Evolutionary conservation across 2,329 filamentous ascomycete species (phyloP).

Genomic region (Pseudogymnoascus sp.): DNA sequence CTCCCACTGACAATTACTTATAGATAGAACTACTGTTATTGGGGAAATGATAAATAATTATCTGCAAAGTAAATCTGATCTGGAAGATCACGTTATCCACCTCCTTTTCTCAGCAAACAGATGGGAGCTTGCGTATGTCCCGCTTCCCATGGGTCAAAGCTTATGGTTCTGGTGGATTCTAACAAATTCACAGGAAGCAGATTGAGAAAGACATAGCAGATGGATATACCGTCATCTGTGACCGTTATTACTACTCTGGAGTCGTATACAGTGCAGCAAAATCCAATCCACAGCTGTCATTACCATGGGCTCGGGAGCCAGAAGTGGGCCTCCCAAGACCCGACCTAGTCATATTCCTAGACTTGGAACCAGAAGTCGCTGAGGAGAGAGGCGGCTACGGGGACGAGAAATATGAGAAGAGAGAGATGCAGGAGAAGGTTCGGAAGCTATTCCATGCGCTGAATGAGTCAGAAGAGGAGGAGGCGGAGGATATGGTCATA

Average conservation of each 20-base stretch:
- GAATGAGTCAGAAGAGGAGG: slow-evolving; percentile 40
- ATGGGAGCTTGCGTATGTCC: slow-evolving; percentile 48
- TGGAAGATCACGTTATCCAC: slow-evolving; percentile 66
- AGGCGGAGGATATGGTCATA: slow-evolving; percentile 49
- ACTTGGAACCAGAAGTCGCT: slow-evolving; percentile 68
- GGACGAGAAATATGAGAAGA: slow-evolving; percentile 80
- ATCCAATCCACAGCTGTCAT: slow-evolving; percentile 58
- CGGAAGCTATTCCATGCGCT: slow-evolving; percentile 63
- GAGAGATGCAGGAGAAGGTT: slow-evolving; percentile 74
- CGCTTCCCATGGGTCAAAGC: slow-evolving; percentile 22
- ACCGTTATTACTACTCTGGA: slow-evolving; percentile 93
- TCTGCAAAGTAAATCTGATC: slow-evolving; percentile 50
- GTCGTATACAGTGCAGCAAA: slow-evolving; percentile 92
- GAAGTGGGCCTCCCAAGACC: slow-evolving; percentile 83
- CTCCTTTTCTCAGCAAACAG: slow-evolving; percentile 68
- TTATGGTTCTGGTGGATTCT: slow-evolving; percentile 19
- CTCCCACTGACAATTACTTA: slow-evolving; percentile 17
- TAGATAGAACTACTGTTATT: slow-evolving; percentile 61
- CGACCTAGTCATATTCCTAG: slow-evolving; percentile 81
- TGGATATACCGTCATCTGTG: slow-evolving; percentile 74
- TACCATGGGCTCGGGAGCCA: slow-evolving; percentile 77
- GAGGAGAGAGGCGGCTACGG: slow-evolving; percentile 79
- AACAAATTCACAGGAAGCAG: slow-evolving; percentile 35
- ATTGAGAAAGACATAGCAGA: slow-evolving; percentile 50
- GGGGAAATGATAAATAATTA: slow-evolving; percentile 65